Conservation (phyloP, 129 eudicot genomes). For the Centaurea solstitialis region DNA sequence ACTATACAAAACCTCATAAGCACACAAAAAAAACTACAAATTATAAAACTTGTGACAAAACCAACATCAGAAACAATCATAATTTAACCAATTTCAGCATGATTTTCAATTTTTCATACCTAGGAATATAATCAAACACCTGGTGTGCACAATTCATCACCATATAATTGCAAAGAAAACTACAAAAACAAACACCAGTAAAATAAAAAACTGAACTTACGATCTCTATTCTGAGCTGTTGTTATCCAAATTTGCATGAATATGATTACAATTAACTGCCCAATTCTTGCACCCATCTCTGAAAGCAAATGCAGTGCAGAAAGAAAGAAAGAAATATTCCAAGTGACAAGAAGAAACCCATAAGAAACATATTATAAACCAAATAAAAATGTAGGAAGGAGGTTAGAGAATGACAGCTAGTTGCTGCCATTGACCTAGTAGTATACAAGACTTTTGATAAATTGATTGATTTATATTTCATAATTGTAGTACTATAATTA, state of each 20-base stretch:
- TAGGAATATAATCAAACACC: not conserved
- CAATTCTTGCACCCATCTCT: slow-evolving; percentile 2
- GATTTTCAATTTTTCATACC: not conserved
- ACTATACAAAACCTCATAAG: not conserved
- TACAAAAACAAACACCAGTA: not conserved
- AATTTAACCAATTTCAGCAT: not conserved
- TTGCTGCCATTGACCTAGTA: not conserved
- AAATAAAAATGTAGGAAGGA: not conserved
- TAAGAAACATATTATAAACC: not conserved
- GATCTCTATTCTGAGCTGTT: not conserved
- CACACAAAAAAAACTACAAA: not conserved
- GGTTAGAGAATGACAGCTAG: not conserved
- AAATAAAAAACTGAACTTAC: not conserved
- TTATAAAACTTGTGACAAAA: not conserved
- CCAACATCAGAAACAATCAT: not conserved
- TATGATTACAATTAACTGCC: not conserved
- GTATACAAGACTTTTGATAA: not conserved
- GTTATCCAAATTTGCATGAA: slow-evolving; percentile 6
- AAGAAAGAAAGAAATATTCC: too few relatives aligned
- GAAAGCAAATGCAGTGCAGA: not conserved
- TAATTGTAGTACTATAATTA: not conserved
- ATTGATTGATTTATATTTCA: not conserved
- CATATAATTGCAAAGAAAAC: not conserved
- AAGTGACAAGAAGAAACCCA: not conserved
- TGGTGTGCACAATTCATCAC: not conserved